These are phyloP conservation scores for Coleophoma eucalyptorum DNA, from an alignment of 2,329 filamentous ascomycete genomes.

Conservation along the genomic window DNA sequence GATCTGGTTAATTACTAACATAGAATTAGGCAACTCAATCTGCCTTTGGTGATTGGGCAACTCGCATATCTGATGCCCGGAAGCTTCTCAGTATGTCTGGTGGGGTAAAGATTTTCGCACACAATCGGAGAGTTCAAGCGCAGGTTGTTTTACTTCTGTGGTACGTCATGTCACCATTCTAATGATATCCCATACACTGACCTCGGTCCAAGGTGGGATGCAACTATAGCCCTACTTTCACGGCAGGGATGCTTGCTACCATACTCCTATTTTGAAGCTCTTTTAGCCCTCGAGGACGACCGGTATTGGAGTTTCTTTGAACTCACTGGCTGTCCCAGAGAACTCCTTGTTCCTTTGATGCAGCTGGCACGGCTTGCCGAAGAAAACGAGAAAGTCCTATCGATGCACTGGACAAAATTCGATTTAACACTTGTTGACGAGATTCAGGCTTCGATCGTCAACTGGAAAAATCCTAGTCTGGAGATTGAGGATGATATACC, in stretches of 20 bases:
- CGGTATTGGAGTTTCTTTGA: not conserved
- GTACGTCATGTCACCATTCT: not conserved
- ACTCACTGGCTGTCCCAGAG: not conserved
- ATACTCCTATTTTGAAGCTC: not conserved
- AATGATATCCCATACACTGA: not conserved
- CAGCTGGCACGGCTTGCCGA: not conserved
- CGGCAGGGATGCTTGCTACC: not conserved
- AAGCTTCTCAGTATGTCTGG: not conserved
- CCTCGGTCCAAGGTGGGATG: not conserved
- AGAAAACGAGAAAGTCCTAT: not conserved
- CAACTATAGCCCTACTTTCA: not conserved
- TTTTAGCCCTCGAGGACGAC: not conserved
- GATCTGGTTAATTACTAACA: not conserved
- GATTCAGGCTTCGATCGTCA: not conserved
- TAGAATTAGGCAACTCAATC: not conserved
- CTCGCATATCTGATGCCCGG: not conserved
- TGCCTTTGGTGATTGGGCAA: not conserved
- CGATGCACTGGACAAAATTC: not conserved
- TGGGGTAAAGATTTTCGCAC: not conserved
- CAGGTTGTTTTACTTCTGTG: not conserved
- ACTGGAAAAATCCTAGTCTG: not conserved
- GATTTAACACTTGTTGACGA: not conserved
- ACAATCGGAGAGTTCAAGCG: not conserved
- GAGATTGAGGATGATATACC: not conserved
- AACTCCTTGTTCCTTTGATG: not conserved